These are phyloP conservation scores for Phytophthora sp. DNA, from an alignment of 352 stramenopile genomes.

Conservation along the genomic window DNA sequence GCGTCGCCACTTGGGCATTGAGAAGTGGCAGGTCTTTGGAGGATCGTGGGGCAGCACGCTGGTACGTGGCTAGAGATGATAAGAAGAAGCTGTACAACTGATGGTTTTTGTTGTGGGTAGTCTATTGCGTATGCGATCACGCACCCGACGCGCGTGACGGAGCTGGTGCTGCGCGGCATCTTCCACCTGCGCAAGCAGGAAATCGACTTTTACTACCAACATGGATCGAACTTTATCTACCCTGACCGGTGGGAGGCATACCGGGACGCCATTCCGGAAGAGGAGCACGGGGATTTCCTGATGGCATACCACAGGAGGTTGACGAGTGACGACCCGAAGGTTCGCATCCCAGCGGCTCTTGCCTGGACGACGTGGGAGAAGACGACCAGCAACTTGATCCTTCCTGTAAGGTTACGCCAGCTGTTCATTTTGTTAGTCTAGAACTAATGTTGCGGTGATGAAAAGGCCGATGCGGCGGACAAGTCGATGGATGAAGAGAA, in stretches of 20 bases:
- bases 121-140: constrained; percentile 92
- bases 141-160: constrained; percentile 83
- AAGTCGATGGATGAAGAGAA: constrained; percentile 83
- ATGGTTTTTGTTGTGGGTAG: constrained; percentile 16
- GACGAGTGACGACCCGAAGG: constrained; percentile 84
- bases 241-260: constrained; percentile 92
- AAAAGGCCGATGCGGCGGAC: constrained; percentile 56
- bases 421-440: not conserved
- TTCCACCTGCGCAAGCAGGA: constrained; percentile 92
- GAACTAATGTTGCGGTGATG: not conserved
- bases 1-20: constrained; percentile 81
- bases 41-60: constrained; percentile 95
- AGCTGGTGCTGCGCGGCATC: constrained; percentile 93
- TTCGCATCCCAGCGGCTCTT: constrained; percentile 81
- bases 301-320: constrained; percentile 89
- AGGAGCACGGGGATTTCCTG: constrained; percentile 85
- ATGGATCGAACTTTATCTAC: constrained; percentile 90
- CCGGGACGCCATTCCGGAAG: constrained; percentile 84
- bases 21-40: constrained; percentile 94
- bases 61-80: constrained; percentile 36
- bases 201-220: constrained; percentile 95
- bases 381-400: constrained; percentile 84
- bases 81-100: not conserved
- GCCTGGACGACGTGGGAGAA: constrained; percentile 94
- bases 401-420: constrained; percentile 37